Conservation (phyloP, 768 basidiomycete species). For the Amanita subjunquillea region DNA sequence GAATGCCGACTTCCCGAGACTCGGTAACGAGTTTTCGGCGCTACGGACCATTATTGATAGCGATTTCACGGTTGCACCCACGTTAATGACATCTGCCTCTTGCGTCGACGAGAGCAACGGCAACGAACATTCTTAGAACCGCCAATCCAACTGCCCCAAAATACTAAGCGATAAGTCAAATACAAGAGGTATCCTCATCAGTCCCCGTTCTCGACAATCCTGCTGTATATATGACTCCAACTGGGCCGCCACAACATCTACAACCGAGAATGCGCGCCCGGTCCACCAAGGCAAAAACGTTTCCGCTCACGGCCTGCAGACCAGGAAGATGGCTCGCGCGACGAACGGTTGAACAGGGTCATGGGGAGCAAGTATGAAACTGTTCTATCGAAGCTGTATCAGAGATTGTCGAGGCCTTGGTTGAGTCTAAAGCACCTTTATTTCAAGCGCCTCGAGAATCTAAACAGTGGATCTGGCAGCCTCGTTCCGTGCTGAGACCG, state of each 20-base stretch:
- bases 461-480: slow-evolving; percentile 85
- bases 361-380: slow-evolving; percentile 97
- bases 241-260: neutral
- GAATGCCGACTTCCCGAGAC: slow-evolving; percentile 46
- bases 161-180: slow-evolving; percentile 1
- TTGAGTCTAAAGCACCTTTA: slow-evolving; percentile 2
- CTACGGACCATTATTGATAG: slow-evolving; percentile 45
- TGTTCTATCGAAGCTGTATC: slow-evolving; percentile 87
- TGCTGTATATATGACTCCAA: neutral
- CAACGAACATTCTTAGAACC: neutral
- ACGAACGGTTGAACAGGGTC: slow-evolving; percentile 83
- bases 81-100: slow-evolving; percentile 35
- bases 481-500: slow-evolving; percentile 73
- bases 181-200: neutral
- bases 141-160: slow-evolving; percentile 5
- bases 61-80: slow-evolving; percentile 55
- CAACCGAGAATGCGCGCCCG: slow-evolving; percentile 31
- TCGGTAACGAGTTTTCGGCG: slow-evolving; percentile 74
- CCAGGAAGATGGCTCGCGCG: slow-evolving; percentile 82
- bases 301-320: slow-evolving; percentile 88
- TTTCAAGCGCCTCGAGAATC: slow-evolving; percentile 72
- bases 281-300: slow-evolving; percentile 78
- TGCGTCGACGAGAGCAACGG: slow-evolving; percentile 12
- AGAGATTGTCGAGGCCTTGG: slow-evolving; percentile 53
- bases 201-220: neutral